These are phyloP conservation scores for Cicer cuneatum DNA, from an alignment of 306 rosid species.

Conservation along the genomic window DNA sequence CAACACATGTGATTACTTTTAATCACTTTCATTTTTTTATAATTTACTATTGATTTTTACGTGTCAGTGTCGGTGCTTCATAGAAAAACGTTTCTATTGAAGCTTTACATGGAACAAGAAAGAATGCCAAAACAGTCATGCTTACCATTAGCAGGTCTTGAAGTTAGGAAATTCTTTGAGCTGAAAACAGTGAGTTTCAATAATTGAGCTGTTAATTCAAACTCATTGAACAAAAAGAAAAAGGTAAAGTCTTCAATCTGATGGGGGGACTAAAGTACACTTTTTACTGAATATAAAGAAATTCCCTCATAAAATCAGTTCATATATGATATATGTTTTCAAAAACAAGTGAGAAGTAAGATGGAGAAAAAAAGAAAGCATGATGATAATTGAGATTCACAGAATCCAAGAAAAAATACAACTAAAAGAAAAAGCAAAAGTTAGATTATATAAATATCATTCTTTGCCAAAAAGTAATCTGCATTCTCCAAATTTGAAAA, in stretches of 20 bases:
- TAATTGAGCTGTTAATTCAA: slow-evolving; percentile 22
- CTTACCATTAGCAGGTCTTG: slow-evolving; percentile 42
- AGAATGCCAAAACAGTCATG: slow-evolving; percentile 6
- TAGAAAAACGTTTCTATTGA: not conserved
- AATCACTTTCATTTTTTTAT: no score
- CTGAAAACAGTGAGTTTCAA: slow-evolving; percentile 44
- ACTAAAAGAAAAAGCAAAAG: slow-evolving; percentile 54
- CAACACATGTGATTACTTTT: no score
- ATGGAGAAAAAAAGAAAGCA: slow-evolving; percentile 13
- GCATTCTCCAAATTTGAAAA: slow-evolving; percentile 6
- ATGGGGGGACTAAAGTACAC: slow-evolving; percentile 45
- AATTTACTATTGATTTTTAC: no score
- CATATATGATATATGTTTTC: slow-evolving; percentile 40
- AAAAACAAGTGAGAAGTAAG: slow-evolving; percentile 25
- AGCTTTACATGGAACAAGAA: not conserved
- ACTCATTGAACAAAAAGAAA: slow-evolving; percentile 42
- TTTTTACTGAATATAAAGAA: slow-evolving; percentile 34
- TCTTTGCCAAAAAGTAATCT: slow-evolving; percentile 33
- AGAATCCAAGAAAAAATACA: slow-evolving; percentile 44
- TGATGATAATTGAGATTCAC: slow-evolving; percentile 54
- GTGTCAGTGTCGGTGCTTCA: no score
- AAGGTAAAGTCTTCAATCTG: slow-evolving; percentile 42
- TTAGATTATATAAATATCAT: slow-evolving; percentile 43
- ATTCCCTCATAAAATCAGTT: slow-evolving; percentile 14
- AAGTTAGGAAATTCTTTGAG: slow-evolving; percentile 43